Evolutionary conservation across 805 yeast species (phyloP).

Genomic region (Pichia phayaonensis): DNA sequence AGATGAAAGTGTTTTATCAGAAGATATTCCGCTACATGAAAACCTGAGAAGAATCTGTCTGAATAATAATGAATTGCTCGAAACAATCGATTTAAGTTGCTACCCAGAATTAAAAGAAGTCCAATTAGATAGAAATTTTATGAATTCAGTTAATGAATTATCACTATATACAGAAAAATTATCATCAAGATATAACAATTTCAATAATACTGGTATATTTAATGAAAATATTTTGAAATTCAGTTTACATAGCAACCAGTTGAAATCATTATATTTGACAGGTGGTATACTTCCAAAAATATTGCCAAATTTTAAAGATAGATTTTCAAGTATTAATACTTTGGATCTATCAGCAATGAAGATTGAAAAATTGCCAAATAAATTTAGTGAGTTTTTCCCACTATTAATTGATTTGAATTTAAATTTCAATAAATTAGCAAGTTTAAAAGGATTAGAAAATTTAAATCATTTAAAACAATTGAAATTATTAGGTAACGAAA

Average conservation of each 20-base stretch:
- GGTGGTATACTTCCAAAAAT: conserved; percentile 18
- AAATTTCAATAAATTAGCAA: conserved; percentile 38
- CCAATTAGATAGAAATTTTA: conserved; percentile 35
- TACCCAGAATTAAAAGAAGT: conserved; percentile 36
- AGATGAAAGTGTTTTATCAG: conserved; percentile 21
- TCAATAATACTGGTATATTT: conserved; percentile 10
- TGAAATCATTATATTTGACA: conserved; percentile 30
- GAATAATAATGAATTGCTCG: conserved; percentile 6
- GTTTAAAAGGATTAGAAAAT: conserved; percentile 29
- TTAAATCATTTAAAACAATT: conserved; percentile 33
- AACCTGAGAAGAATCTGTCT: conserved; percentile 9
- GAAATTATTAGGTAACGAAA: conserved; percentile 38
- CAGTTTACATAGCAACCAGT: conserved; percentile 17
- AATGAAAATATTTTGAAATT: conserved; percentile 16
- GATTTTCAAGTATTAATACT: conserved; percentile 29
- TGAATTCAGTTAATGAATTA: conserved; percentile 24
- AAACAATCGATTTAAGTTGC: conserved; percentile 20
- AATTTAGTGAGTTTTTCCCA: conserved; percentile 36
- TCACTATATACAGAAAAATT: conserved; percentile 34
- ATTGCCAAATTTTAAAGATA: conserved; percentile 1
- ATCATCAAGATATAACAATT: conserved; percentile 30
- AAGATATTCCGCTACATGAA: conserved; percentile 27
- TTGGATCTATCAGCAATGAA: conserved; percentile 43
- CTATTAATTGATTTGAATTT: conserved; percentile 40
- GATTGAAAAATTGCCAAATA: conserved; percentile 31